phyloP scores from a whole-genome alignment of 768 basidiomycete species.

The Tulasnella sp. region DNA sequence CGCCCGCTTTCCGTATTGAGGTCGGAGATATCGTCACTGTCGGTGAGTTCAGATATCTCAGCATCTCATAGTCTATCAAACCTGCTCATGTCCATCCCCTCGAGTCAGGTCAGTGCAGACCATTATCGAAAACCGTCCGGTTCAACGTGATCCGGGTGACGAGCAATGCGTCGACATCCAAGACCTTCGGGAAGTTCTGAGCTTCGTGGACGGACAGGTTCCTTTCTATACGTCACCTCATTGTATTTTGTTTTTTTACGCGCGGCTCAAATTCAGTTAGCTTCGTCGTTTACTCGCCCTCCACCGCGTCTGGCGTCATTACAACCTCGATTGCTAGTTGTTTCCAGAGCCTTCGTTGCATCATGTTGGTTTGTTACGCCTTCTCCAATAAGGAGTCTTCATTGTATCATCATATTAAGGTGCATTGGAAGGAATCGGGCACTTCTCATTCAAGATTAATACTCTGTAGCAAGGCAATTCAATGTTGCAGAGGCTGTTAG shows the following conservation, averaged over 20 bases:
- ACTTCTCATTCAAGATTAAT: no score
- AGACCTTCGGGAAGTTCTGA: constrained; percentile 93
- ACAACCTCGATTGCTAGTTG: background rate
- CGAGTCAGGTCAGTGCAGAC: constrained; percentile 85
- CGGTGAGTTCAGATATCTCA: constrained; percentile 44
- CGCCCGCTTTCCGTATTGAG: constrained; percentile 98
- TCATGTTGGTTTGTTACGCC: no score
- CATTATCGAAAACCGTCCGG: constrained; percentile 95
- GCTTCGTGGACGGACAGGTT: background rate
- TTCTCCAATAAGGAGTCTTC: no score
- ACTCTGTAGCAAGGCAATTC: no score
- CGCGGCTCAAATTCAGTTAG: background rate
- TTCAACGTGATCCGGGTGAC: constrained; percentile 97
- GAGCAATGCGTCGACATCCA: constrained; percentile 83
- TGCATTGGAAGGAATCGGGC: no score
- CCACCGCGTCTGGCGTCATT: background rate
- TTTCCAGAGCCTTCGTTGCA: no score
- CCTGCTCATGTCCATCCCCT: constrained; percentile 14
- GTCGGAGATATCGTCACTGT: constrained; percentile 90
- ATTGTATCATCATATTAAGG: no score
- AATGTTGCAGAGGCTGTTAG: no score
- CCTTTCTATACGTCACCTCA: background rate
- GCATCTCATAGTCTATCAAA: no score
- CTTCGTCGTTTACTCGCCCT: no score
- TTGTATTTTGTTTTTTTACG: background rate